Base-by-base conservation (phyloP, 192 early-diverging fungal species). In the Chytriomyces confervae region DNA sequence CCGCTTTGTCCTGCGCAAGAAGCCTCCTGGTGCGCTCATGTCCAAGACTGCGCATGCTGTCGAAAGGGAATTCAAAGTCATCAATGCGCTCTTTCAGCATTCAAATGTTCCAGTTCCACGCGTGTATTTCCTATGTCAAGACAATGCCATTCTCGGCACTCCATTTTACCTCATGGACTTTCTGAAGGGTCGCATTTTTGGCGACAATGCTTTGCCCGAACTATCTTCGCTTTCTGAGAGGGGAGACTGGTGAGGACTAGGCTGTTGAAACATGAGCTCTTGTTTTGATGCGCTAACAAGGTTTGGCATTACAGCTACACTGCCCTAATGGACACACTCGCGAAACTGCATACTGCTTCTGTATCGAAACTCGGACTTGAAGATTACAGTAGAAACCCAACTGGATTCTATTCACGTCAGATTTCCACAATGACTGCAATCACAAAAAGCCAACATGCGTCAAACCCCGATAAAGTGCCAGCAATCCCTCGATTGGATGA, bases 91-190 rank as follows among this genome's bases (percentile, higher is more conserved):
- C 27, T 89, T 89, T 61, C 72, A 79, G 49, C 79, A 93, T 70
- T 87, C 94, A 6, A 80, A 91, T 51, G 92, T 98, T 2, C 97
- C 97, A 4, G 97, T 98, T 5, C 97, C 97, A 7, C 87, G 88
- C 61, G 94, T 96, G 8, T 94, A 93, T 75, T 83, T 87, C 18
- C 89, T 98, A 45, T 98, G 97, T 80, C 93, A 97, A 77, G 94
- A 98, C 79, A 61, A 65, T n/a, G 75, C 77, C 20, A 89, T 98
- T 23, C 79, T 97, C 47, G 97, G 94, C 9, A 97, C 97, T 7
- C 93, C 95, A 24, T 98, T 98, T 81, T 98, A 96, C 85, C 91
- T 94, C 47, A 98, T 98, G 97, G 92, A 98, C 84, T 98, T 96
- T 73, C 82, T 97, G 69, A 83, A 96, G 61, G 97, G 97, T 47